phyloP scores from a whole-genome alignment of 805 yeast species.

The Pichia cabralensis region DNA sequence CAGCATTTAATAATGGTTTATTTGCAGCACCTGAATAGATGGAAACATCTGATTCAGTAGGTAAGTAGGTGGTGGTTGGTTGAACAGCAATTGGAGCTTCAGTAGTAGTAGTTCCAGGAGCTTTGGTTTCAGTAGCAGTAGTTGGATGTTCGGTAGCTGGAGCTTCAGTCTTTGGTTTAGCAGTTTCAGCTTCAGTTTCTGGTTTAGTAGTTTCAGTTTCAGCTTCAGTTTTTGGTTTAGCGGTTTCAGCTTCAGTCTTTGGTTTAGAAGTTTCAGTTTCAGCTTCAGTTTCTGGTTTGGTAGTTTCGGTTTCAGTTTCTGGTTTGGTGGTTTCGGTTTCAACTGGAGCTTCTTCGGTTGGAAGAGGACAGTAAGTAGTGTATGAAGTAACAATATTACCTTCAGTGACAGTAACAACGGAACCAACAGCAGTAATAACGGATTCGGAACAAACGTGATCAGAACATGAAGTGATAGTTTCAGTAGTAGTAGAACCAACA shows the following conservation, averaged over 20 bases:
- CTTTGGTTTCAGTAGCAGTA: neutral
- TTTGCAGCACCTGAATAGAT: slow-evolving; percentile 13
- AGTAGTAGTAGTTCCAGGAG: slow-evolving; percentile 1
- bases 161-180: too few species aligned
- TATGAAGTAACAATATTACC: slow-evolving; percentile 13
- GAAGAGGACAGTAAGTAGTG: slow-evolving; percentile 17
- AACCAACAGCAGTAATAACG: slow-evolving; percentile 2
- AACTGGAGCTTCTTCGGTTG: neutral
- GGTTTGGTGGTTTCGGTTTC: too few species aligned
- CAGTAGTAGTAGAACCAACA: slow-evolving; percentile 6
- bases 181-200: too few species aligned
- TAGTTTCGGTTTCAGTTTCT: too few species aligned
- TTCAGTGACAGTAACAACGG: slow-evolving; percentile 18
- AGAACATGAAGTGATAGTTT: slow-evolving; percentile 18
- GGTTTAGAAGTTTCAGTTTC: too few species aligned
- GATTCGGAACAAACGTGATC: slow-evolving; percentile 11
- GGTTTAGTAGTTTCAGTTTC: too few species aligned
- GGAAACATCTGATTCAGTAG: slow-evolving; percentile 6
- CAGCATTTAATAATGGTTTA: slow-evolving; percentile 12
- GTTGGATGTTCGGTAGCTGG: slow-evolving; percentile 1
- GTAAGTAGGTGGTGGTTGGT: slow-evolving; percentile 4
- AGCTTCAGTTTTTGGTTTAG: too few species aligned
- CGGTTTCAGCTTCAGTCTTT: too few species aligned
- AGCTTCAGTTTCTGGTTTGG: too few species aligned
- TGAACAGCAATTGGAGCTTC: slow-evolving; percentile 3